A percentile compares a stretch with the other conserved stretches of the same genome.
Evolutionary conservation across 306 rosid species (phyloP).

Genomic region (Coriaria nepalensis): DNA sequence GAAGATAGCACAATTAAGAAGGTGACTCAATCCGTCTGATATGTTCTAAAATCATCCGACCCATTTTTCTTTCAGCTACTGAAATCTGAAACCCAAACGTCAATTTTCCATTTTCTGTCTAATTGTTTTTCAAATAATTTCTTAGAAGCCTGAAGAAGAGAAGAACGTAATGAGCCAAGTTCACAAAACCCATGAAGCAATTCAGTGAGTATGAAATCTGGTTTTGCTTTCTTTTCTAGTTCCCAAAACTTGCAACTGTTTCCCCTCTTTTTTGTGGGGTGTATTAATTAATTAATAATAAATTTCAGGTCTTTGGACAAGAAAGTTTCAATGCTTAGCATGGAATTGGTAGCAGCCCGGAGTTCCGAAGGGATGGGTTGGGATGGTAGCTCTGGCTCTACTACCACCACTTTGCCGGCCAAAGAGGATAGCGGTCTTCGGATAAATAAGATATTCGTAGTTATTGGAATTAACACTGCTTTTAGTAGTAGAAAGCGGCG

Average conservation of each 20-base stretch:
- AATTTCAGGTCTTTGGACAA: constrained; percentile 63
- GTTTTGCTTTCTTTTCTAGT: constrained; percentile 11
- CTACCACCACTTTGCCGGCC: constrained; percentile 13
- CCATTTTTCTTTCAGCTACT: neutral
- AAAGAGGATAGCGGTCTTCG: constrained; percentile 14
- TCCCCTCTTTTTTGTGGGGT: constrained; percentile 22
- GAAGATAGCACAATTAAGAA: constrained; percentile 46
- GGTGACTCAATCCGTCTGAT: constrained; percentile 14
- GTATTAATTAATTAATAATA: neutral
- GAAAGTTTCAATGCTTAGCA: constrained; percentile 69
- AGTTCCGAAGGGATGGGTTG: constrained; percentile 36
- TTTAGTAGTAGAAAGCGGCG: constrained; percentile 94
- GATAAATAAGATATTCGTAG: constrained; percentile 65
- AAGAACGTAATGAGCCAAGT: constrained; percentile 49
- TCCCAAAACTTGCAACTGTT: constrained; percentile 2
- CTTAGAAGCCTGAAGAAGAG: constrained; percentile 38
- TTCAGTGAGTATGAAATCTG: constrained; percentile 55
- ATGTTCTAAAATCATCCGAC: neutral
- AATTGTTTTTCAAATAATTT: neutral
- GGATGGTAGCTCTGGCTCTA: constrained; percentile 33
- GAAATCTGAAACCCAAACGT: neutral
- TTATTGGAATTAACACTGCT: constrained; percentile 95
- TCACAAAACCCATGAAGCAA: constrained; percentile 71
- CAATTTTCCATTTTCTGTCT: neutral
- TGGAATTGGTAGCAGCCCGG: constrained; percentile 73